Evolutionary conservation across 2,329 filamentous ascomycete genomes (phyloP).

Genomic region (Lasiodiplodia gonubiensis): DNA sequence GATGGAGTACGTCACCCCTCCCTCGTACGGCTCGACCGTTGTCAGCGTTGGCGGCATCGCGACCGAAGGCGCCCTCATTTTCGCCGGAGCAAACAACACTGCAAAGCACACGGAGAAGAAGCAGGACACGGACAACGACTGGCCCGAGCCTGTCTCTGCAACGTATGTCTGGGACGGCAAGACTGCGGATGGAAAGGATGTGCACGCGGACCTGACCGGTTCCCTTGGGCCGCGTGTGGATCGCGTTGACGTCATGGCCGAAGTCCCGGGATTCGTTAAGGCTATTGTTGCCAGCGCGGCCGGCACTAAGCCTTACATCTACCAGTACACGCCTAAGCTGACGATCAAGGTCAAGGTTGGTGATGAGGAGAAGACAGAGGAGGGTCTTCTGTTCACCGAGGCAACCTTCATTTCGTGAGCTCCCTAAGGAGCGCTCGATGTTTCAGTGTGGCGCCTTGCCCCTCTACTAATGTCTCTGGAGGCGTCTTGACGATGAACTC

Average conservation of each 20-base stretch:
- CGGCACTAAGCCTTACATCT: constrained; percentile 96
- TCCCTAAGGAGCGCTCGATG: not conserved
- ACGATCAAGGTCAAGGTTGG: constrained; percentile 84
- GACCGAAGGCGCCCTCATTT: constrained; percentile 80
- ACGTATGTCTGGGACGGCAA: constrained; percentile 81
- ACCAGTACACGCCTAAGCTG: constrained; percentile 81
- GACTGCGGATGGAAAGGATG: constrained; percentile 74
- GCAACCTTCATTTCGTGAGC: constrained; percentile 85
- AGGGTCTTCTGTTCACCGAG: constrained; percentile 82
- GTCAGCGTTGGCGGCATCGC: constrained; percentile 84
- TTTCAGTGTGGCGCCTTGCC: constrained; percentile 2
- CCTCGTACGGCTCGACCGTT: constrained; percentile 84
- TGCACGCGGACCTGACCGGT: constrained; percentile 73
- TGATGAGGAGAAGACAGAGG: constrained; percentile 76
- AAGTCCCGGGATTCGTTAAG: constrained; percentile 96
- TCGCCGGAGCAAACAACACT: constrained; percentile 69
- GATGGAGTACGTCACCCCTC: constrained; percentile 96
- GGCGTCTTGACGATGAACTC: constrained; percentile 8
- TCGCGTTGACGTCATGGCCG: constrained; percentile 92
- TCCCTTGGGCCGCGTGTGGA: constrained; percentile 73
- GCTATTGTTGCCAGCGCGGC: constrained; percentile 85
- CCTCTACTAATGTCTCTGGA: constrained; percentile 22
- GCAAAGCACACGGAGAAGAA: constrained; percentile 73
- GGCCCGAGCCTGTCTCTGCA: constrained; percentile 82
- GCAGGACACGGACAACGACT: constrained; percentile 78